These are phyloP conservation scores for Penicillium soppii DNA, from an alignment of 495 filamentous ascomycete species.

Conservation along the genomic window DNA sequence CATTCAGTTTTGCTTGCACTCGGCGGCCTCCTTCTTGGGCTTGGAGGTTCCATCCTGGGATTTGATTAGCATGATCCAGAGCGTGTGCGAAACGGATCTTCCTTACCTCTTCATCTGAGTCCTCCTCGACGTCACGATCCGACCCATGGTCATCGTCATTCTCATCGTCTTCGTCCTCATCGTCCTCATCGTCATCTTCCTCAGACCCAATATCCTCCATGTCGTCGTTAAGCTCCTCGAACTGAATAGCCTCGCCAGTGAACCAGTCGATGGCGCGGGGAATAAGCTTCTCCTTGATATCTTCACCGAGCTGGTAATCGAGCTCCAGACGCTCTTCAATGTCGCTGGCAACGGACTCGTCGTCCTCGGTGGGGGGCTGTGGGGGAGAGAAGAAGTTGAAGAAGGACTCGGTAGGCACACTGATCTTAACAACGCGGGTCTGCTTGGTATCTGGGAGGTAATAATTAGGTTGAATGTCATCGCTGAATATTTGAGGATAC, in stretches of 20 bases:
- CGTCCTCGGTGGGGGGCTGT: constrained; percentile 72
- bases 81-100: neutral
- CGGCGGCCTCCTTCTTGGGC: constrained; percentile 97
- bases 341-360: constrained; percentile 78
- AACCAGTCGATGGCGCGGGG: constrained; percentile 99
- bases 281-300: constrained; percentile 99
- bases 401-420: constrained; percentile 96
- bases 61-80: constrained; percentile 25
- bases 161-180: constrained; percentile 79
- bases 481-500: constrained; percentile 22
- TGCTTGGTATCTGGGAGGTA: constrained; percentile 83
- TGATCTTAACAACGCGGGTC: constrained; percentile 97
- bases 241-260: constrained; percentile 96
- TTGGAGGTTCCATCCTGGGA: constrained; percentile 87
- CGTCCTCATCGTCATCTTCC: constrained; percentile 90
- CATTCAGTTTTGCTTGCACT: constrained; percentile 98
- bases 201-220: constrained; percentile 79
- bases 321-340: constrained; percentile 98
- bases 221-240: constrained; percentile 90
- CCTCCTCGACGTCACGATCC: constrained; percentile 53
- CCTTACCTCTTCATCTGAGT: constrained; percentile 93
- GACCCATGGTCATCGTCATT: constrained; percentile 70
- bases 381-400: constrained; percentile 99
- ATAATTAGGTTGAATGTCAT: constrained; percentile 24
- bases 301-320: constrained; percentile 98